Base-by-base conservation (phyloP, 2,329 filamentous ascomycete genomes). In the Aspergillus udagawae region DNA sequence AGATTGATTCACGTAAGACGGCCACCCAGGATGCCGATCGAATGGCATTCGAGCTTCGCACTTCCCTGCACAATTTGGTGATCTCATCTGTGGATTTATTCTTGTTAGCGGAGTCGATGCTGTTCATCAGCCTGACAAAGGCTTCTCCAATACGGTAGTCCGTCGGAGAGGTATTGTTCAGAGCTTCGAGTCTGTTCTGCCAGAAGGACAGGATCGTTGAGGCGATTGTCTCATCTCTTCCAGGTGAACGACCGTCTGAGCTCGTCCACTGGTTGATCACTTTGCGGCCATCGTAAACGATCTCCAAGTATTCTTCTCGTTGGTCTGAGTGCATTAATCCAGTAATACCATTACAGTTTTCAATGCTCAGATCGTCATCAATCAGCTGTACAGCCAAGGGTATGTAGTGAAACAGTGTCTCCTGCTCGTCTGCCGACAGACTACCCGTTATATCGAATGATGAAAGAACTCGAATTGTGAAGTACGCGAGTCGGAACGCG, bases 401-500 rank as follows among this genome's bases (percentile, higher is more conserved):
- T 6, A 87, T 70, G 57, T 82, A 80, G 27, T 74, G 75, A 41
- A 83, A 76, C 3, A 84, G 58, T n/a, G 73, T 66, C 55, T 74
- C 68, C 25, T 70, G 65, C 51, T 71, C 60, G 45, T 72, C 69
- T 47, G 70, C 50, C 42, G 71, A 63, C 7, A 77, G 52, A 35
- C 65, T 61, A 14, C 69, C 63, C 12, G 74, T 61, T 3, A 76
- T 52, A 21, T 76, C 70, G 2, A 72, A 72, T 1, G 70, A 71
- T 20, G 75, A 74, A 32, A 92, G 69, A 0, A 94, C 70, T 51
- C 81, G 81, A 5, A 80, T 78, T 0, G 85, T 82, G 70, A 92
- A 96, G 51, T 88, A 79, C 1, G 88, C 85, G 77, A 95, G 89
- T 55, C 93, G 83, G 14, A 90, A 83, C 1, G 91, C 85, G 54